Base-by-base conservation (phyloP, 2,329 filamentous ascomycete genomes). In the Fusarium pseudoanthophilum region DNA sequence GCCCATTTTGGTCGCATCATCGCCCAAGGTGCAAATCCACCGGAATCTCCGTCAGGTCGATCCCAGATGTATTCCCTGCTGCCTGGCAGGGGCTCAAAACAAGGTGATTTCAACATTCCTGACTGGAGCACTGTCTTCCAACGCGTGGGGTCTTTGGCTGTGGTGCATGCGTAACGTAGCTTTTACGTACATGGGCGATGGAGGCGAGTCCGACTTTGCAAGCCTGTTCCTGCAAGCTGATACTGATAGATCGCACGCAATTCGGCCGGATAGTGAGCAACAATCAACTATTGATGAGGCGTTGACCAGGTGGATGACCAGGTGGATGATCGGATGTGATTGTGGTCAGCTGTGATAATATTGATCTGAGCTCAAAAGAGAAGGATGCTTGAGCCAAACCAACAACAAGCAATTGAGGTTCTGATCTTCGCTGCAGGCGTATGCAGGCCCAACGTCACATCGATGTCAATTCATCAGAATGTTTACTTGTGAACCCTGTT, bases 41-140 rank as follows among this genome's bases (percentile, higher is more conserved):
- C 69, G 60, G 65, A 37, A 57, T 58, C 57, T 55, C 64, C 63
- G 57, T 60, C 58, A 62, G 28, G 69, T 75, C 64, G 74, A 75
- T 75, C 68, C 34, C 56, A 43, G 60, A 46, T 67, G 62, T 55
- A 26, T 52, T 36, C 65, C 63, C 39, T 67, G 40, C 60, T 63
- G 51, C 60, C 52, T 59, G 28, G 68, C 60, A 75, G 42, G 64
- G 63, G 60, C 34, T 45, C 52, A 53, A 42, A 62, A 53, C 36
- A 60, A 59, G 39, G 55, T 30, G 55, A 60, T 69, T 52, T 36
- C 28, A 40, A 43, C 32, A 40, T 21, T 26, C 40, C 32, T 65
- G 66, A 75, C 76, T 69, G 75, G 66, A 36, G 69, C 74, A 63
- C 70, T 34, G 53, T 71, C 57, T 53, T 60, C 36, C 39, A 52